Percentiles rank a stretch among this genome's conserved stretches.
These are phyloP conservation scores for Fonsecaea nubica DNA, from an alignment of 2,329 filamentous ascomycete genomes.

Conservation along the genomic window DNA sequence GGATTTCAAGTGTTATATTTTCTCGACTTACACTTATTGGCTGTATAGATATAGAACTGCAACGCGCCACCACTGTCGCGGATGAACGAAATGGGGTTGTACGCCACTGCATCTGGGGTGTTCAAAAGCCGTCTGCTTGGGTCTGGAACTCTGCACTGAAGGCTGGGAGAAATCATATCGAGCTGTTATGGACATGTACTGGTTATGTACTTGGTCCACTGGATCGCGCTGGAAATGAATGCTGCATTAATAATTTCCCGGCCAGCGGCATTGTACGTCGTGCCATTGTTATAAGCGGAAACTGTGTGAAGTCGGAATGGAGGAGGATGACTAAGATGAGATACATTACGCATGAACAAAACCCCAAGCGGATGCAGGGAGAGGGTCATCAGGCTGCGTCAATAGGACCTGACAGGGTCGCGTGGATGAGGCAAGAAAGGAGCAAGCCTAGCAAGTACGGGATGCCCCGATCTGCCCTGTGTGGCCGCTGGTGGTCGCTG, in stretches of 20 bases:
- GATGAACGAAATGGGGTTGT: not conserved
- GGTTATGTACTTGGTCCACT: not conserved
- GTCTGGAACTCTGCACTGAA: not conserved
- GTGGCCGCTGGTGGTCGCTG: not conserved
- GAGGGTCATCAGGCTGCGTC: not conserved
- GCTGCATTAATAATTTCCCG: not conserved
- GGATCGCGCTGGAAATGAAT: not conserved
- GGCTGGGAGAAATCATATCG: not conserved
- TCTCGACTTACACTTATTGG: slow-evolving; percentile 8
- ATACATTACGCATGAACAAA: not conserved
- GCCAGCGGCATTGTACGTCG: not conserved
- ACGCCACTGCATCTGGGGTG: not conserved
- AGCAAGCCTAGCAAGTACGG: not conserved
- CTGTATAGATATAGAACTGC: slow-evolving; percentile 16
- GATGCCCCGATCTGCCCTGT: not conserved
- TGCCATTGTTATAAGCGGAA: not conserved
- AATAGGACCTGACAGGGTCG: not conserved
- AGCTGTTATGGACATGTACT: not conserved
- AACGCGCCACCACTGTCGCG: not conserved
- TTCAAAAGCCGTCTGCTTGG: not conserved
- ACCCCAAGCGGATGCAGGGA: not conserved
- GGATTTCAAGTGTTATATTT: not conserved
- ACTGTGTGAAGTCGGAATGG: not conserved
- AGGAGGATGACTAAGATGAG: slow-evolving; percentile 2
- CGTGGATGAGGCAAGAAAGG: not conserved